Conservation (phyloP, 768 basidiomycete genomes). For the Podaxis mareebaensis region DNA sequence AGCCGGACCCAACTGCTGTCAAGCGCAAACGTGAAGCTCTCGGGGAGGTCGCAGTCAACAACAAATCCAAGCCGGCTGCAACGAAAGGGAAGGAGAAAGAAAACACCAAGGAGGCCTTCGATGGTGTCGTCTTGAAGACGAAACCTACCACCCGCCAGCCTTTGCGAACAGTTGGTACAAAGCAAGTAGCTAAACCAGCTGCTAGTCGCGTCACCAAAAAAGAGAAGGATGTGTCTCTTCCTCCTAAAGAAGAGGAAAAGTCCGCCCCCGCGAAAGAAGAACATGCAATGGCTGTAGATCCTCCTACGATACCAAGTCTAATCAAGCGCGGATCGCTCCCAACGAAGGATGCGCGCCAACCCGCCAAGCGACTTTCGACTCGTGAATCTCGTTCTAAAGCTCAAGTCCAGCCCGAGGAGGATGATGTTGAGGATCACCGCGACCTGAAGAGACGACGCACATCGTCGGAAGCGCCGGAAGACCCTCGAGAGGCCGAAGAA, state of each 20-base stretch:
- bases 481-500: conserved; percentile 45
- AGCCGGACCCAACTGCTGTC: conserved; percentile 50
- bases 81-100: conserved; percentile 63
- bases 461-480: conserved; percentile 64
- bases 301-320: conserved; percentile 40
- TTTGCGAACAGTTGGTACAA: conserved; percentile 52
- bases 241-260: conserved; percentile 30
- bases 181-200: conserved; percentile 35
- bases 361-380: background rate
- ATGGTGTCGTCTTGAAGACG: conserved; percentile 63
- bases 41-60: conserved; percentile 64
- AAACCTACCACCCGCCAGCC: conserved; percentile 51
- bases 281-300: conserved; percentile 57
- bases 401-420: conserved; percentile 27
- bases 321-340: conserved; percentile 40
- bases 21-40: conserved; percentile 84
- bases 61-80: conserved; percentile 45
- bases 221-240: conserved; percentile 22
- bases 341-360: conserved; percentile 25
- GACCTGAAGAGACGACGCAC: conserved; percentile 73
- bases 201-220: conserved; percentile 21
- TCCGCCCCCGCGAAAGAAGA: conserved; percentile 36
- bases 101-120: conserved; percentile 53
- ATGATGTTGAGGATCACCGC: conserved; percentile 57
- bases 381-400: conserved; percentile 1